A percentile compares a stretch with the other conserved stretches of the same genome.
Conservation (phyloP, 1,284 basidiomycete species). For the Phylloboletellus chloephorus region DNA sequence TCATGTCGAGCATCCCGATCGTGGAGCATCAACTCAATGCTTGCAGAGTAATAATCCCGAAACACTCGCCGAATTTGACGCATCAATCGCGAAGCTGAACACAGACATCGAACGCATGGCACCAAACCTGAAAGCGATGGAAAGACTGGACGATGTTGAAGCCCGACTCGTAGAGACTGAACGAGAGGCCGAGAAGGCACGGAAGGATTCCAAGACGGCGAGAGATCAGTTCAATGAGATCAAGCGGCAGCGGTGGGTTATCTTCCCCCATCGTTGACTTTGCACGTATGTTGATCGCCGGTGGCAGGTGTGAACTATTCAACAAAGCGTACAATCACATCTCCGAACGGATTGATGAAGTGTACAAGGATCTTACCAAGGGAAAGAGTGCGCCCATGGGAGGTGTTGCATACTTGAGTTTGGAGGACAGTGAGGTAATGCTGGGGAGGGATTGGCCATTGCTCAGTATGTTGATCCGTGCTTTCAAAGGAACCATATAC, state of each 20-base stretch:
- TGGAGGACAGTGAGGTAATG: conserved; percentile 90
- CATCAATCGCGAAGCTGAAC: conserved; percentile 67
- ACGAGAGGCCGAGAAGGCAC: conserved; percentile 70
- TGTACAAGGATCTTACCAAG: conserved; percentile 98
- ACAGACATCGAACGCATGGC: conserved; percentile 91
- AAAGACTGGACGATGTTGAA: conserved; percentile 92
- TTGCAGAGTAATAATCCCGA: conserved; percentile 62
- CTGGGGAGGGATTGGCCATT: background rate
- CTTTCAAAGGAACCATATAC: conserved; percentile 82
- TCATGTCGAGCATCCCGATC: background rate
- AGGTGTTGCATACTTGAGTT: conserved; percentile 91
- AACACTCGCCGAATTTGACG: conserved; percentile 70
- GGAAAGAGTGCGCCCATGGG: conserved; percentile 90
- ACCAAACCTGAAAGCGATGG: conserved; percentile 95
- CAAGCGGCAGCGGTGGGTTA: conserved; percentile 69
- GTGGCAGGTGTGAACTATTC: conserved; percentile 72
- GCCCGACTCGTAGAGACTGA: conserved; percentile 68
- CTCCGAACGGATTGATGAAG: conserved; percentile 86
- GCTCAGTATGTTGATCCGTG: conserved; percentile 5
- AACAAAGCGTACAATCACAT: conserved; percentile 97
- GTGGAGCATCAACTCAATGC: background rate
- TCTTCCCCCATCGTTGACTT: background rate
- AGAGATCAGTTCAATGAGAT: conserved; percentile 89
- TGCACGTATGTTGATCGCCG: background rate
- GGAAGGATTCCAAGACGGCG: conserved; percentile 82